phyloP scores from a whole-genome alignment of 2,329 filamentous ascomycete genomes.

The Phyllachora maydis region DNA sequence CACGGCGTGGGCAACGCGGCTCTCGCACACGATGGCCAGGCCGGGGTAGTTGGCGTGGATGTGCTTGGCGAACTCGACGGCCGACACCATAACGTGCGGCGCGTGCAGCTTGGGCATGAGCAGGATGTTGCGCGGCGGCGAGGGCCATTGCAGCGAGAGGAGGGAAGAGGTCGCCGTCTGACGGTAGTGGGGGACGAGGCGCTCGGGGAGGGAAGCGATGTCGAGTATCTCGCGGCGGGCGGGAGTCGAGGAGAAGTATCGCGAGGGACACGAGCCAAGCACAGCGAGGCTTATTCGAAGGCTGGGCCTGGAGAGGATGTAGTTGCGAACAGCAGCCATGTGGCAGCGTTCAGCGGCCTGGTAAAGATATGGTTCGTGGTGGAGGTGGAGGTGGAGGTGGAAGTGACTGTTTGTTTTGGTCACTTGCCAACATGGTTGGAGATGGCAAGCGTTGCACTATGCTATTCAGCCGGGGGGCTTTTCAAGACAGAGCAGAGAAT shows the following conservation, averaged over 20 bases:
- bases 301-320: not conserved
- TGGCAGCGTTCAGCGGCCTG: too few relatives aligned
- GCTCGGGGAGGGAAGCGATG: constrained; percentile 25
- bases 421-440: too few relatives aligned
- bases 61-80: constrained; percentile 42
- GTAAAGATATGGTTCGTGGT: too few relatives aligned
- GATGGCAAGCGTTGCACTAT: too few relatives aligned
- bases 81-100: constrained; percentile 27
- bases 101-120: constrained; percentile 38
- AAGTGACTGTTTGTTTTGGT: too few relatives aligned
- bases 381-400: too few relatives aligned
- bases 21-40: constrained; percentile 69
- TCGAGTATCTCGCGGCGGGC: constrained; percentile 25
- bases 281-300: not conserved
- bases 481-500: too few relatives aligned
- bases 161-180: constrained; percentile 33
- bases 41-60: constrained; percentile 61
- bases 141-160: constrained; percentile 31
- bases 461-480: too few relatives aligned
- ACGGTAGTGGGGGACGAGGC: constrained; percentile 42
- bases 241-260: constrained; percentile 27
- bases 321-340: constrained; percentile 27
- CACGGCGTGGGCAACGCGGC: constrained; percentile 47
- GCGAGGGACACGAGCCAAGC: constrained; percentile 4
- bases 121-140: constrained; percentile 33